phyloP scores from a whole-genome alignment of 2,329 filamentous ascomycete genomes.

The Venturia nashicola region DNA sequence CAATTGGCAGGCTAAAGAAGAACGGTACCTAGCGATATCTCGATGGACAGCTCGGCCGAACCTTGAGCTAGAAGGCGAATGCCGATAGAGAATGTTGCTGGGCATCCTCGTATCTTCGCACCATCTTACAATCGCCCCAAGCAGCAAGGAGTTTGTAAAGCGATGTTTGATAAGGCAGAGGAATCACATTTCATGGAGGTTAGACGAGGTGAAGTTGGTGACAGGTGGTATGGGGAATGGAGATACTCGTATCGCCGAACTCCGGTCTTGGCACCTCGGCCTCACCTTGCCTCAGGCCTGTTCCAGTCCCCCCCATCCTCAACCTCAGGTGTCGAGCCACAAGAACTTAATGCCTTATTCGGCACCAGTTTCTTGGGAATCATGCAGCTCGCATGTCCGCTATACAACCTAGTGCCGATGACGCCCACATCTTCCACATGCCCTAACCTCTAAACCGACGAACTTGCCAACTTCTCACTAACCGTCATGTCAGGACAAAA shows the following conservation, averaged over 20 bases:
- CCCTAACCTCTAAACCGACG: background rate
- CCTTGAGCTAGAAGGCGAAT: background rate
- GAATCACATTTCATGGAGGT: background rate
- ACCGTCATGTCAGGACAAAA: constrained; percentile 13
- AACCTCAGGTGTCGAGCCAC: too few relatives aligned
- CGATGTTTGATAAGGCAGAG: background rate
- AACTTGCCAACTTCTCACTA: background rate
- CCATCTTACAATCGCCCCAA: too few relatives aligned
- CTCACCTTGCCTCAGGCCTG: background rate
- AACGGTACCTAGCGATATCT: background rate
- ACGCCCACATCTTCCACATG: background rate
- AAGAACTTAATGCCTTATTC: background rate
- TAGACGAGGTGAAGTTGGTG: background rate
- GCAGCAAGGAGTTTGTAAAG: background rate
- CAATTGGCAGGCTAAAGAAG: background rate
- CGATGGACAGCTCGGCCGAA: background rate
- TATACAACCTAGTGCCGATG: background rate
- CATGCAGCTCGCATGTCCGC: background rate
- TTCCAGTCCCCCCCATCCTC: too few relatives aligned
- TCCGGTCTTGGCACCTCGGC: background rate
- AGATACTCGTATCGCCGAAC: background rate
- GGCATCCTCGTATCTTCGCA: background rate
- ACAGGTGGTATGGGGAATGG: too few relatives aligned
- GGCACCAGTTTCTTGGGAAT: background rate
- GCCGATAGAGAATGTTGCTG: background rate